These are phyloP conservation scores for Heterobasidion occidentale DNA, from an alignment of 1,284 basidiomycete species.

Conservation along the genomic window DNA sequence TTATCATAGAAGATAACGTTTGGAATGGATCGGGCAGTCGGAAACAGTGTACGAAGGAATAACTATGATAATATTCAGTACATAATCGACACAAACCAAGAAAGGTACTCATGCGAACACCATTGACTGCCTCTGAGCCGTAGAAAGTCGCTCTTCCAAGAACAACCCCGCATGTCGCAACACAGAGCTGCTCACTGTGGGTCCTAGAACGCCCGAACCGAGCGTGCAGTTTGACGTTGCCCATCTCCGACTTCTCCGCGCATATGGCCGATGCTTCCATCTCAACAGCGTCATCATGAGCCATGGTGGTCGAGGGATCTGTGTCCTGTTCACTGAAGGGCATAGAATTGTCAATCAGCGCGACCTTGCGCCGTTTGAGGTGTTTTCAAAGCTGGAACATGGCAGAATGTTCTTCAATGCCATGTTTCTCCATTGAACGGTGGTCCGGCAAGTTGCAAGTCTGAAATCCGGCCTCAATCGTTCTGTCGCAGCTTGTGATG, in stretches of 20 bases:
- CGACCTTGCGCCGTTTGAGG: too few relatives aligned
- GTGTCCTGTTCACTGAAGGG: background rate
- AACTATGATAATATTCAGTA: too few relatives aligned
- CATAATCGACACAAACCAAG: too few relatives aligned
- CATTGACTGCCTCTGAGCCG: slow-evolving; percentile 14
- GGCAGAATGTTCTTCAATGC: slow-evolving; percentile 1
- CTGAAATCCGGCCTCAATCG: slow-evolving; percentile 1
- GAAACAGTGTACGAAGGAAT: too few relatives aligned
- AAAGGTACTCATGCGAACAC: too few relatives aligned
- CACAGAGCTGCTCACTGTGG: slow-evolving; percentile 24
- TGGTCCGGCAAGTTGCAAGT: slow-evolving; percentile 16
- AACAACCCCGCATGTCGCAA: slow-evolving; percentile 18
- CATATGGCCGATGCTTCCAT: too few relatives aligned
- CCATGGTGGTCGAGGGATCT: slow-evolving; percentile 1
- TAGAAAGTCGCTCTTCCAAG: slow-evolving; percentile 19
- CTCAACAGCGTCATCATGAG: too few relatives aligned
- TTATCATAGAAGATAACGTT: slow-evolving; percentile 19
- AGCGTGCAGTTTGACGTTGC: slow-evolving; percentile 14
- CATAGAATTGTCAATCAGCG: too few relatives aligned
- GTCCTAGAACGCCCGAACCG: slow-evolving; percentile 18
- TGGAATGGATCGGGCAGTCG: too few relatives aligned
- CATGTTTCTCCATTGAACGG: background rate
- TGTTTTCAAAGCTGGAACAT: slow-evolving; percentile 9
- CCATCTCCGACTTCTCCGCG: slow-evolving; percentile 15
- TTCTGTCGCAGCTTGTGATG: slow-evolving; percentile 9